Percentiles rank a stretch among this genome's conserved stretches.
Evolutionary conservation across 306 rosid genomes (phyloP).

Genomic region (Prosopis cineraria): DNA sequence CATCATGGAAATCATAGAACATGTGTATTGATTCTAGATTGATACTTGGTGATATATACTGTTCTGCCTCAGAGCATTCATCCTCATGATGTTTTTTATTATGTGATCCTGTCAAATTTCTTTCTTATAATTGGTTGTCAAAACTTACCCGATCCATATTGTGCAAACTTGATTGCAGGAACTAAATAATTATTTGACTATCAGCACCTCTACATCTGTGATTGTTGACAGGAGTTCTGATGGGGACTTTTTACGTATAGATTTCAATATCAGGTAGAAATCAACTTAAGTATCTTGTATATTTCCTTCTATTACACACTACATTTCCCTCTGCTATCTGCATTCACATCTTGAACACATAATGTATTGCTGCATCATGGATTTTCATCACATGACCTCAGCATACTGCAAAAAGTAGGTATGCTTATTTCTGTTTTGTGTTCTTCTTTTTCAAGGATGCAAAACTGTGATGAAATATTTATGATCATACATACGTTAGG

Average conservation of each 20-base stretch:
- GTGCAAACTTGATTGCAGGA: slow-evolving; percentile 58
- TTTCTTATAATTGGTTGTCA: slow-evolving; percentile 18
- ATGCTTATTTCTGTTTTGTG: slow-evolving; percentile 20
- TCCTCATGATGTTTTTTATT: slow-evolving; percentile 22
- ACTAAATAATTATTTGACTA: slow-evolving; percentile 76
- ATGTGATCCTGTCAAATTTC: slow-evolving; percentile 25
- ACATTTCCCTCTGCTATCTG: slow-evolving; percentile 16
- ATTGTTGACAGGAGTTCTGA: slow-evolving; percentile 90
- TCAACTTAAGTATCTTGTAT: slow-evolving; percentile 11
- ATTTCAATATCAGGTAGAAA: slow-evolving; percentile 84
- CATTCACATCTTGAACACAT: slow-evolving; percentile 5
- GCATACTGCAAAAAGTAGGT: background rate
- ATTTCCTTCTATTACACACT: slow-evolving; percentile 20
- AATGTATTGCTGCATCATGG: slow-evolving; percentile 23
- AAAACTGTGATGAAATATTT: background rate
- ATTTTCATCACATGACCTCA: slow-evolving; percentile 22
- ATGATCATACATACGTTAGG: slow-evolving; percentile 3
- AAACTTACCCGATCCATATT: slow-evolving; percentile 12
- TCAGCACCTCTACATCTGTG: slow-evolving; percentile 86
- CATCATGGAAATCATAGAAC: slow-evolving; percentile 18
- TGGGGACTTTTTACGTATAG: slow-evolving; percentile 82
- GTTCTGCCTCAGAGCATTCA: background rate
- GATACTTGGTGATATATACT: background rate
- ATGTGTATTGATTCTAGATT: slow-evolving; percentile 10
- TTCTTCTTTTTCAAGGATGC: slow-evolving; percentile 12